Conservation (phyloP, 441 rosid species). For the Cnidoscolus chayamansa region DNA sequence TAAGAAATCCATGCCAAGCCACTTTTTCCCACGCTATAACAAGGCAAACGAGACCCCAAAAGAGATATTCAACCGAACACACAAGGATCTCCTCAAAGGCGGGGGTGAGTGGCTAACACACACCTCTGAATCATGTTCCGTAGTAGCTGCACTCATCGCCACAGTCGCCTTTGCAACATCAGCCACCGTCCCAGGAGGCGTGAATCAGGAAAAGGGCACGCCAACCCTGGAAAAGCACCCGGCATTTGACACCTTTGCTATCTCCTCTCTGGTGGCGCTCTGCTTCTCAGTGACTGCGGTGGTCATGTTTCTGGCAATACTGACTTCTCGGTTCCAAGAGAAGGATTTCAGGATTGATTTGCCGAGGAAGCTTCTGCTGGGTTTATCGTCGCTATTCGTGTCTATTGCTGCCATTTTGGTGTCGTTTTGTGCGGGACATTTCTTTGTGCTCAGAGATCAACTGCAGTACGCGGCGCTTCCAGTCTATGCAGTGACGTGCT, state of each 20-base stretch:
- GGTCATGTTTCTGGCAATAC: slow-evolving; percentile 42
- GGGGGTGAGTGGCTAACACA: slow-evolving; percentile 47
- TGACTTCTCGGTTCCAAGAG: slow-evolving; percentile 43
- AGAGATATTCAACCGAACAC: slow-evolving; percentile 38
- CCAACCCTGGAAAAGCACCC: slow-evolving; percentile 35
- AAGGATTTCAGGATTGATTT: slow-evolving; percentile 33
- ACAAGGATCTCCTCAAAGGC: slow-evolving; percentile 26
- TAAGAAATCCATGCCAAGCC: slow-evolving; percentile 33
- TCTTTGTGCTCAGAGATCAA: slow-evolving; percentile 37
- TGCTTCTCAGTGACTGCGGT: slow-evolving; percentile 42
- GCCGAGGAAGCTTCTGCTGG: slow-evolving; percentile 37
- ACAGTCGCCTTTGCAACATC: slow-evolving; percentile 51
- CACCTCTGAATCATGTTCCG: slow-evolving; percentile 47
- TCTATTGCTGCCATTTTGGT: slow-evolving; percentile 44
- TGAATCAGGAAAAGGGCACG: slow-evolving; percentile 18
- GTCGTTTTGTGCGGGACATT: slow-evolving; percentile 49
- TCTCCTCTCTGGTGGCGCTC: slow-evolving; percentile 45
- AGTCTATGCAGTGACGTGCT: slow-evolving; percentile 37
- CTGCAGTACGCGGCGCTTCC: slow-evolving; percentile 38
- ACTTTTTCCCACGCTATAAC: slow-evolving; percentile 41
- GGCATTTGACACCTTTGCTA: slow-evolving; percentile 40
- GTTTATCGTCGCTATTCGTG: slow-evolving; percentile 39
- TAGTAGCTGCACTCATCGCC: slow-evolving; percentile 48
- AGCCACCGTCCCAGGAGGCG: slow-evolving; percentile 43
- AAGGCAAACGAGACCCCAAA: slow-evolving; percentile 25